phyloP scores from a whole-genome alignment of 805 yeast genomes.

The Saturnispora zaruensis region DNA sequence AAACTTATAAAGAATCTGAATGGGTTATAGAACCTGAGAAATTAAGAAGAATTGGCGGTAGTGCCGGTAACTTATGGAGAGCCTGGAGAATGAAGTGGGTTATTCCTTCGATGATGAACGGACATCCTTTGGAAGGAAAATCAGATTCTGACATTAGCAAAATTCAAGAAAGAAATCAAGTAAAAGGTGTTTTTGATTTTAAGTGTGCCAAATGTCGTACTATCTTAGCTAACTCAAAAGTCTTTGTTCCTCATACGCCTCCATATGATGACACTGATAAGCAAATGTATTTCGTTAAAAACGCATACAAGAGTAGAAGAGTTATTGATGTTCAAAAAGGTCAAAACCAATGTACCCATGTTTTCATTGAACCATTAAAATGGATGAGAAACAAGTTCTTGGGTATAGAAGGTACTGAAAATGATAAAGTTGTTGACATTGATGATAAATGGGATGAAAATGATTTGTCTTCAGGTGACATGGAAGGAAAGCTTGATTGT shows the following conservation, averaged over 20 bases:
- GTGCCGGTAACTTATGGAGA: constrained; percentile 12
- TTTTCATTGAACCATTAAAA: constrained; percentile 74
- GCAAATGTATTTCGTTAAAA: constrained; percentile 58
- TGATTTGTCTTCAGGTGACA: constrained; percentile 48
- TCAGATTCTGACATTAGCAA: constrained; percentile 3
- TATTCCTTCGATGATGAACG: constrained; percentile 21
- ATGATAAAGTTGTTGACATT: constrained; percentile 6
- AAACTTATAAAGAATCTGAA: constrained; percentile 42
- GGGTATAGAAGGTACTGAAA: constrained; percentile 1
- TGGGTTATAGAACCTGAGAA: constrained; percentile 31
- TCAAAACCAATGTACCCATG: constrained; percentile 65
- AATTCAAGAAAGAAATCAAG: constrained; percentile 13
- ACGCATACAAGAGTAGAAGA: constrained; percentile 52
- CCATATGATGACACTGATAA: constrained; percentile 52
- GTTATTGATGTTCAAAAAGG: constrained; percentile 52
- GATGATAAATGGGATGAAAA: constrained; percentile 9
- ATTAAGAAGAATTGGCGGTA: constrained; percentile 14
- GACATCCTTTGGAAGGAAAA: constrained; percentile 14
- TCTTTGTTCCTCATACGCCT: constrained; percentile 56
- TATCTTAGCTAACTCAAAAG: constrained; percentile 51
- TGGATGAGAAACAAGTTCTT: constrained; percentile 79
- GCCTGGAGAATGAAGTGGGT: constrained; percentile 15
- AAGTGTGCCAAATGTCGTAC: constrained; percentile 82
- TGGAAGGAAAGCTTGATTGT: constrained; percentile 84
- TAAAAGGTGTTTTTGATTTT: constrained; percentile 26